These are phyloP conservation scores for Rubia balearica DNA, from an alignment of 305 asterid species.

Conservation along the genomic window DNA sequence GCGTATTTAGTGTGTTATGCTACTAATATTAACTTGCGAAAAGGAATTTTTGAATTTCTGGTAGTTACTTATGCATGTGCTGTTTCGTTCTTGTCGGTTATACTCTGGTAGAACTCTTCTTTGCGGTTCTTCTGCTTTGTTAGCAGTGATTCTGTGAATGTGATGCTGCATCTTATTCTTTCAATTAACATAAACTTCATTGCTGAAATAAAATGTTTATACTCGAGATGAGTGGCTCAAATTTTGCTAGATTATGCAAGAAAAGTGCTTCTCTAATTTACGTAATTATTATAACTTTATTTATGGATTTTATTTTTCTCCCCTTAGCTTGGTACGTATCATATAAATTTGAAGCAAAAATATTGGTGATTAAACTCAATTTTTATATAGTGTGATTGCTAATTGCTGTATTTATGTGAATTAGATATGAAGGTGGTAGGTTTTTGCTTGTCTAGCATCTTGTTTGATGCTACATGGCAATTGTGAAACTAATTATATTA, in stretches of 20 bases:
- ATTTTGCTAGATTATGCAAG: background rate
- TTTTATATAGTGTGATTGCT: background rate
- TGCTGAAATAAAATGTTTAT: background rate
- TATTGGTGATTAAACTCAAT: background rate
- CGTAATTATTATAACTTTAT: background rate
- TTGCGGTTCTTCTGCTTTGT: background rate
- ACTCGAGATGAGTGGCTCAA: background rate
- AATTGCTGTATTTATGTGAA: background rate
- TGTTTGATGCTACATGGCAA: background rate
- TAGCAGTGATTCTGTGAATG: background rate
- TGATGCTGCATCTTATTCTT: background rate
- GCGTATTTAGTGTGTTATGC: background rate
- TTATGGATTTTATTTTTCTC: background rate
- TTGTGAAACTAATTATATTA: constrained; percentile 6
- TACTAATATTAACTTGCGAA: background rate
- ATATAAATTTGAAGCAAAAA: background rate
- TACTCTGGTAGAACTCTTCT: no score
- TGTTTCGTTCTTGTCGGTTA: background rate
- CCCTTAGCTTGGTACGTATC: background rate
- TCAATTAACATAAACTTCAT: background rate
- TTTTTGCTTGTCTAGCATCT: background rate
- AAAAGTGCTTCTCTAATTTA: background rate
- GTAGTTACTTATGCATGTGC: background rate
- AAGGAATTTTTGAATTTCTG: background rate
- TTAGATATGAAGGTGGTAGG: background rate